Percentiles rank a stretch among this genome's conserved stretches.
Evolutionary conservation across 2,329 filamentous ascomycete genomes (phyloP).

Genomic region (Paracorniculantispora psalliotae): DNA sequence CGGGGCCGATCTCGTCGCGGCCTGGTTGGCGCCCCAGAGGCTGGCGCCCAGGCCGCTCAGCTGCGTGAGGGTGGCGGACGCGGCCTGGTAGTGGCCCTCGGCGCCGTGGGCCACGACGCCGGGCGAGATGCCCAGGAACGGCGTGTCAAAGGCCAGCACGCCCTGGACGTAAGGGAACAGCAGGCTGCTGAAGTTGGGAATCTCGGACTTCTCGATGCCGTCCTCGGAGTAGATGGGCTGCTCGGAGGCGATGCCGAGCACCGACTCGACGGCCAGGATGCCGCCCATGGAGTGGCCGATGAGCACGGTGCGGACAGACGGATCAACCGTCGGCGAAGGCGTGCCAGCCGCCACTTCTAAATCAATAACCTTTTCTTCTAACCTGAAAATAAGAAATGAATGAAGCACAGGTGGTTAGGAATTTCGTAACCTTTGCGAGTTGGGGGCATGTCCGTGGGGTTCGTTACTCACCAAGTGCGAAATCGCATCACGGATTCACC

Average conservation of each 20-base stretch:
- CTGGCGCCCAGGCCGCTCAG: conserved; percentile 61
- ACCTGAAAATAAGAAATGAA: conserved; percentile 55
- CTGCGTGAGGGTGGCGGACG: conserved; percentile 62
- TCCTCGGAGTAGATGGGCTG: conserved; percentile 46
- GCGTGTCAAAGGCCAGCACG: conserved; percentile 89
- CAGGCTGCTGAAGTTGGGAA: conserved; percentile 50
- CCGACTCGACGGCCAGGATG: conserved; percentile 86
- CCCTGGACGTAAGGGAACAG: conserved; percentile 95
- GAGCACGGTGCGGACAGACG: conserved; percentile 75
- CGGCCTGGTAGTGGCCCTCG: conserved; percentile 78
- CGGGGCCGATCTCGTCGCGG: conserved; percentile 19
- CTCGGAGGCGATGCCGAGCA: conserved; percentile 64
- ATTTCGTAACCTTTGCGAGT: too few relatives aligned
- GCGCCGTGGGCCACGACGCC: conserved; percentile 82
- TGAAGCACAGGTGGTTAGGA: too few relatives aligned
- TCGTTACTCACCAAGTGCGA: conserved; percentile 65
- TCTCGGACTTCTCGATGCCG: conserved; percentile 33
- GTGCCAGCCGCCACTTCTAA: conserved; percentile 79
- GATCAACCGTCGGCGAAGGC: conserved; percentile 78
- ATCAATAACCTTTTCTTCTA: conserved; percentile 89
- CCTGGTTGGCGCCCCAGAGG: conserved; percentile 54
- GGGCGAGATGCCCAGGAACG: conserved; percentile 76
- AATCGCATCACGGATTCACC: conserved; percentile 66
- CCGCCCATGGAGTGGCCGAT: conserved; percentile 89
- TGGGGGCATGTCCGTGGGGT: too few relatives aligned